Conservation (phyloP, 345 rosid genomes). For the Noccaea caerulescens region DNA sequence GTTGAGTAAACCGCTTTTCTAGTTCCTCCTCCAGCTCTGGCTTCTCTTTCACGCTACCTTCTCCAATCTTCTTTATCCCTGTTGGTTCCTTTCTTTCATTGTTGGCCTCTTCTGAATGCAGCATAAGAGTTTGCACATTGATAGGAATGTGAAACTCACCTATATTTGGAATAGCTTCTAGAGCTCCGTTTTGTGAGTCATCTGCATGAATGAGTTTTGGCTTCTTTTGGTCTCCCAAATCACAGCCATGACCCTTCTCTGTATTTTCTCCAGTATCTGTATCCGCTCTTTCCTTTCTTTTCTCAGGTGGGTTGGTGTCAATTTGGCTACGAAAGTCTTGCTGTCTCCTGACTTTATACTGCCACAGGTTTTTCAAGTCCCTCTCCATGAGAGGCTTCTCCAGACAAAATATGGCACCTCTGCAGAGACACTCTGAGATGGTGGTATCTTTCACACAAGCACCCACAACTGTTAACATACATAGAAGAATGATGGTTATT, state of each 20-base stretch:
- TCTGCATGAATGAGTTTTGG: constrained; percentile 51
- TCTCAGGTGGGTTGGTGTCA: constrained; percentile 4
- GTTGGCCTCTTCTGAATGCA: constrained; percentile 18
- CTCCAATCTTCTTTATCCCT: constrained; percentile 11
- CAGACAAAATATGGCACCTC: constrained; percentile 55
- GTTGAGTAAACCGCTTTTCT: constrained; percentile 6
- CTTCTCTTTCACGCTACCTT: constrained; percentile 41
- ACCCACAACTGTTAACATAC: constrained; percentile 47
- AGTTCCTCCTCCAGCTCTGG: constrained; percentile 32
- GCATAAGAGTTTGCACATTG: neutral
- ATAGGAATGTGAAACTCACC: constrained; percentile 51
- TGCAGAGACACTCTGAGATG: constrained; percentile 42
- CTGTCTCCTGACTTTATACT: constrained; percentile 33
- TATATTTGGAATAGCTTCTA: constrained; percentile 44
- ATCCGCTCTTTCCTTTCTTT: constrained; percentile 38
- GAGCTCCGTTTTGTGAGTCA: constrained; percentile 50
- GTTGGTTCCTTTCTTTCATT: constrained; percentile 11
- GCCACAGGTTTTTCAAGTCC: constrained; percentile 53
- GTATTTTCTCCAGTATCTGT: constrained; percentile 6
- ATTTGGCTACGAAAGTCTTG: neutral
- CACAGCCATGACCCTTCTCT: neutral
- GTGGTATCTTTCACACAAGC: constrained; percentile 25
- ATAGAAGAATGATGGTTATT: constrained; percentile 21
- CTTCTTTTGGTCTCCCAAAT: constrained; percentile 42
- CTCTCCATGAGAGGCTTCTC: constrained; percentile 49